phyloP scores from a whole-genome alignment of 2,329 filamentous ascomycete genomes.

The Colletotrichum chrysophilum region DNA sequence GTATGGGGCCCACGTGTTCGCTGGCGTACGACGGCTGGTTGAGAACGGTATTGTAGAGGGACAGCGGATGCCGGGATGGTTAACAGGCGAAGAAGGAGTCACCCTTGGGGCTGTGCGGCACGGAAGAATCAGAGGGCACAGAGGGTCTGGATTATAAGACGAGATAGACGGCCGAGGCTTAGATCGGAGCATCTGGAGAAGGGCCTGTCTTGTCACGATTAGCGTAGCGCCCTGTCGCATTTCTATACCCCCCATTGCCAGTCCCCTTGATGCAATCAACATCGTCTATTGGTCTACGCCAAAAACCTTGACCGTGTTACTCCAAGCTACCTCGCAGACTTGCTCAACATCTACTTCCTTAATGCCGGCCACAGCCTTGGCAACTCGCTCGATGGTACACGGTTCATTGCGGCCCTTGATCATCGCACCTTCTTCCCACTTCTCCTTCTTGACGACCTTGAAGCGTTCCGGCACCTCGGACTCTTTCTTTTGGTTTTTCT shows the following conservation, averaged over 20 bases:
- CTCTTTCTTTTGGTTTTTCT: constrained; percentile 63
- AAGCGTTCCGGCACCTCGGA: constrained; percentile 74
- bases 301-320: constrained; percentile 82
- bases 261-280: constrained; percentile 1
- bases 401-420: constrained; percentile 96
- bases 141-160: constrained; percentile 56
- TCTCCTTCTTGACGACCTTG: constrained; percentile 94
- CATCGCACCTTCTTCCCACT: constrained; percentile 86
- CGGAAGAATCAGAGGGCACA: constrained; percentile 67
- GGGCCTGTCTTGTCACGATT: background rate
- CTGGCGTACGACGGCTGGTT: constrained; percentile 78
- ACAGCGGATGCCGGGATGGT: constrained; percentile 83
- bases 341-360: constrained; percentile 82
- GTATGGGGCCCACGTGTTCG: constrained; percentile 79
- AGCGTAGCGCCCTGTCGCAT: background rate
- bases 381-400: constrained; percentile 83
- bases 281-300: constrained; percentile 61
- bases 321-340: constrained; percentile 86
- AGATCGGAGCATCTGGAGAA: background rate
- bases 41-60: constrained; percentile 79
- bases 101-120: constrained; percentile 73
- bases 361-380: constrained; percentile 85
- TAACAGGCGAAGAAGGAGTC: constrained; percentile 86
- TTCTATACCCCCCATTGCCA: constrained; percentile 9
- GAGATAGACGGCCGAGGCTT: background rate